Conservation (phyloP, 441 rosid species). For the Gossypium laxum region DNA sequence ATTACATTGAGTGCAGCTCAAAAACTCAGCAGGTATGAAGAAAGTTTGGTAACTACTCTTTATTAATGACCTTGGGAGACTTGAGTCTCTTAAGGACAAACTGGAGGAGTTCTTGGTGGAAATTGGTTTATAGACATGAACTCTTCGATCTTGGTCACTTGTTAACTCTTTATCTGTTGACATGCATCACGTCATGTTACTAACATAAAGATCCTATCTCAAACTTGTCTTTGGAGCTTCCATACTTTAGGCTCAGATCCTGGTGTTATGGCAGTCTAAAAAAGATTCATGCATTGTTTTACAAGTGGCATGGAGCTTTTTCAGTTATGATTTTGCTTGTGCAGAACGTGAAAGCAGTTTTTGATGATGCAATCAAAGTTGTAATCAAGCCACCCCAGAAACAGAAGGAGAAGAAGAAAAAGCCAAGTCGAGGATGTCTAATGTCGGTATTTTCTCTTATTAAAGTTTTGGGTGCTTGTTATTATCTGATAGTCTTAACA, state of each 20-base stretch:
- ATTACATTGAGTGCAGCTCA: conserved; percentile 93
- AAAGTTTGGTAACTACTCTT: conserved; percentile 2
- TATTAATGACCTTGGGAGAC: not conserved
- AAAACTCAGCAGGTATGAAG: conserved; percentile 81
- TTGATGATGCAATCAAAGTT: conserved; percentile 84
- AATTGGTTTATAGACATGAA: not conserved
- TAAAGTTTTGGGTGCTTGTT: not conserved
- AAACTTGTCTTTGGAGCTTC: not conserved
- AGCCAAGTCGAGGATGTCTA: conserved; percentile 57
- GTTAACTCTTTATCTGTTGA: not conserved
- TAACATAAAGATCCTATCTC: not conserved
- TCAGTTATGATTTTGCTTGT: conserved; percentile 14
- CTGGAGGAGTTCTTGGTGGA: not conserved
- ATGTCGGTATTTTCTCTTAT: conserved; percentile 41
- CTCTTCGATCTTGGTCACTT: not conserved
- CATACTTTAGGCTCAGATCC: not conserved
- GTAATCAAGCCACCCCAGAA: conserved; percentile 76
- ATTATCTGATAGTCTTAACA: not conserved
- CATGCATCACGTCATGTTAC: not conserved
- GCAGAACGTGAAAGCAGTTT: conserved; percentile 92
- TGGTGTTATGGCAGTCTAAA: not conserved
- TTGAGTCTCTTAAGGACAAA: not conserved
- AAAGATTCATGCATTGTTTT: not conserved
- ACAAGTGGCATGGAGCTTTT: not conserved
- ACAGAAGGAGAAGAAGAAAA: conserved; percentile 66